phyloP scores from a whole-genome alignment of 495 filamentous ascomycete species.

The Trichoderma gamsii region DNA sequence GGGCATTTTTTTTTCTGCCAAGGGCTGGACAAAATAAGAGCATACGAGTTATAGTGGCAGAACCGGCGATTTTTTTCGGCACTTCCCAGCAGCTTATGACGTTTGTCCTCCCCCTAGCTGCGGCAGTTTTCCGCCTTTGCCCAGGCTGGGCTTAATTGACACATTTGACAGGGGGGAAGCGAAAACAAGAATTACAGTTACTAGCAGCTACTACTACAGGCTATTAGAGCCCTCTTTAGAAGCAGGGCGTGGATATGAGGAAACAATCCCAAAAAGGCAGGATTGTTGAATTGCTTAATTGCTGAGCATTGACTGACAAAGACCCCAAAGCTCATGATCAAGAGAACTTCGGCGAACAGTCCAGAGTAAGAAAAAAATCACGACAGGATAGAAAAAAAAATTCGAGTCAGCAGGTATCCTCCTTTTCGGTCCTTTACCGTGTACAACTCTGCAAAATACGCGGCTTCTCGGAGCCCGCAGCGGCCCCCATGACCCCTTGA shows the following conservation, averaged over 20 bases:
- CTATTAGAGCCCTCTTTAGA: not conserved
- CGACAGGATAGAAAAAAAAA: not conserved
- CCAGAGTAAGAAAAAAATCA: not conserved
- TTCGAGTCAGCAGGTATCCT: slow-evolving; percentile 5
- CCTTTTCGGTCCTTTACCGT: slow-evolving; percentile 11
- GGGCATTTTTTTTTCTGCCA: too few relatives aligned
- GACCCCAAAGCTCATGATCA: not conserved
- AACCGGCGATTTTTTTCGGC: not conserved
- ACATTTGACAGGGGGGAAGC: not conserved
- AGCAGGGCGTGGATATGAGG: not conserved
- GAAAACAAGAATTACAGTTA: not conserved
- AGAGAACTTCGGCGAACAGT: not conserved
- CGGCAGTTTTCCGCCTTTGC: not conserved
- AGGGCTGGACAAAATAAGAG: too few relatives aligned
- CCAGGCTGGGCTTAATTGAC: not conserved
- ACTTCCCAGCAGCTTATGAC: not conserved
- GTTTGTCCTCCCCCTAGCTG: not conserved
- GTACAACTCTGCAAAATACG: not conserved
- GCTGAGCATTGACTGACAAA: not conserved
- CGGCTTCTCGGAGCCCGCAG: not conserved
- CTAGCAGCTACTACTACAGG: not conserved
- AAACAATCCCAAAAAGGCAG: not conserved
- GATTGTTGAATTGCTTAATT: not conserved
- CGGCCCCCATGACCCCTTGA: not conserved
- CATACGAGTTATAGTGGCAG: too few relatives aligned